Evolutionary conservation across 1,284 basidiomycete species (phyloP).

Genomic region (Trametes sp.): DNA sequence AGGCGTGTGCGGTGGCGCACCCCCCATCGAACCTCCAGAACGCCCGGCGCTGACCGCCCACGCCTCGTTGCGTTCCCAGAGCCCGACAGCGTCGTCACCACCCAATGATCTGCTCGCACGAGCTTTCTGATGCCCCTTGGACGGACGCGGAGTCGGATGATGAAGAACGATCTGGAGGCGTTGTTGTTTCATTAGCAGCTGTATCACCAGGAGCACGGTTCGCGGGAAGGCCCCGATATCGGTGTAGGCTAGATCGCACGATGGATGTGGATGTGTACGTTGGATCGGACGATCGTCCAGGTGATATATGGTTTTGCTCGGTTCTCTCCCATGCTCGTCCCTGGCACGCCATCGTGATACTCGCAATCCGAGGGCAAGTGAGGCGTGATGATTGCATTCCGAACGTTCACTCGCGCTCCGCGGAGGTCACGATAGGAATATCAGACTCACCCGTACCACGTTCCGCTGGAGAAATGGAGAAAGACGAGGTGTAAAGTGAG

Average conservation of each 20-base stretch:
- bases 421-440: too few relatives aligned
- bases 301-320: slow-evolving; percentile 14
- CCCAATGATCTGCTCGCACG: slow-evolving; percentile 42
- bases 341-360: background rate
- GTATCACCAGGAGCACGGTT: slow-evolving; percentile 10
- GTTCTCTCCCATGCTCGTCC: background rate
- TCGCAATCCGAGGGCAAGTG: background rate
- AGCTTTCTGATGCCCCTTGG: background rate
- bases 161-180: background rate
- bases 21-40: background rate
- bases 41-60: slow-evolving; percentile 22
- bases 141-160: background rate
- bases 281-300: slow-evolving; percentile 4
- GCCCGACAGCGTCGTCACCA: slow-evolving; percentile 54
- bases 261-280: slow-evolving; percentile 7
- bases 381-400: background rate
- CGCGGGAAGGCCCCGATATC: slow-evolving; percentile 4
- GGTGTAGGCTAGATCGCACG: slow-evolving; percentile 12
- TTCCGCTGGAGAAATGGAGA: too few relatives aligned
- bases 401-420: too few relatives aligned
- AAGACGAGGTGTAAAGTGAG: too few relatives aligned
- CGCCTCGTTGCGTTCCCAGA: slow-evolving; percentile 43
- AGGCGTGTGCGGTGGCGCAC: slow-evolving; percentile 8
- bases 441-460: too few relatives aligned
- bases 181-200: slow-evolving; percentile 16